Percentiles rank a stretch among this genome's conserved stretches.
Evolutionary conservation across 2,329 filamentous ascomycete species (phyloP).

Genomic region (Fusarium ambrosium): DNA sequence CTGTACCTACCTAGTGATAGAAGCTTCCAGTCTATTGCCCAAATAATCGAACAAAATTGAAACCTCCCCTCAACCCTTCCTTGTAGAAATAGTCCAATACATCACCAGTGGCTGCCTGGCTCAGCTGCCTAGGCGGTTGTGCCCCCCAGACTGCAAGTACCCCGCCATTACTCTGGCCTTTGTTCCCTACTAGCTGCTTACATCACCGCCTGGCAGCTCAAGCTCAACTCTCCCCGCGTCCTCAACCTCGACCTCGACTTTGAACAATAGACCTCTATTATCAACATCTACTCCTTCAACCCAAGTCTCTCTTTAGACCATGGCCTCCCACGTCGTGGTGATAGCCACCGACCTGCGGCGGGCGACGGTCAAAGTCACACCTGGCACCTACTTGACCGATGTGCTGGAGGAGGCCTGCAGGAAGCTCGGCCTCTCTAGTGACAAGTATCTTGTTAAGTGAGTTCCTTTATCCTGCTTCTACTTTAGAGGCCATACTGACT

Average conservation of each 20-base stretch:
- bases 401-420: slow-evolving; percentile 88
- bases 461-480: slow-evolving; percentile 27
- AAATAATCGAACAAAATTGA: not conserved
- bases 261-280: not conserved
- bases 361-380: slow-evolving; percentile 85
- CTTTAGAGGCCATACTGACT: not conserved
- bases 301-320: slow-evolving; percentile 55
- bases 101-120: slow-evolving; percentile 22
- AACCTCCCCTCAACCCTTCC: not conserved
- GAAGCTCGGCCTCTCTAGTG: slow-evolving; percentile 80
- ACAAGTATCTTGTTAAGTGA: slow-evolving; percentile 86
- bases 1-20: not conserved
- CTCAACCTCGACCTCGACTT: slow-evolving; percentile 8
- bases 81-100: not conserved
- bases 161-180: slow-evolving; percentile 25
- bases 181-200: slow-evolving; percentile 25
- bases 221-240: slow-evolving; percentile 29
- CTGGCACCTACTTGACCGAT: slow-evolving; percentile 85
- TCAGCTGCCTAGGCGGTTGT: slow-evolving; percentile 10
- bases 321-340: slow-evolving; percentile 91
- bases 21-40: not conserved
- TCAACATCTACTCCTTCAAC: not conserved
- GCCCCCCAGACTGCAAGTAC: slow-evolving; percentile 10
- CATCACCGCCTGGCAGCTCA: slow-evolving; percentile 30
- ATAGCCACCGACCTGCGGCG: slow-evolving; percentile 84